Conservation (phyloP, 129 eudicot species). For the Sambucus nigra region DNA sequence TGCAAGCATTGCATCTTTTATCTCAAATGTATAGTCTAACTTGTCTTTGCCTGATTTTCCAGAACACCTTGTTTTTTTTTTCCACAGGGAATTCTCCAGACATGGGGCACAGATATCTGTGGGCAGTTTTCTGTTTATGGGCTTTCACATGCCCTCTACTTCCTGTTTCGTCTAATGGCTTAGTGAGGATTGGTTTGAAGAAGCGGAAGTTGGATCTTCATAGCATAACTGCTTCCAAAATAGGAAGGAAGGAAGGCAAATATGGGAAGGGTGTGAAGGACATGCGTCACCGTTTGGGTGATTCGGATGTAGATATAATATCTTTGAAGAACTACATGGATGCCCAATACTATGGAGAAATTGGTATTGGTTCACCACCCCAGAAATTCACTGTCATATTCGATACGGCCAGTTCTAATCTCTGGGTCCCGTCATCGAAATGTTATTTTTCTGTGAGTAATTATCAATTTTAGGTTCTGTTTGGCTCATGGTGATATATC, state of each 20-base stretch:
- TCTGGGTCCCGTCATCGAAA: conserved; percentile 63
- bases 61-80: not conserved
- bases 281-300: conserved; percentile 3
- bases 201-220: conserved; percentile 24
- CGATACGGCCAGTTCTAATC: conserved; percentile 51
- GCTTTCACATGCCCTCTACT: conserved; percentile 24
- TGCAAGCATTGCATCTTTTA: not conserved
- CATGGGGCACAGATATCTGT: conserved; percentile 19
- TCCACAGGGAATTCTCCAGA: conserved; percentile 8
- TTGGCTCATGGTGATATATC: too few relatives aligned
- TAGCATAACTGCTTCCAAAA: conserved; percentile 22
- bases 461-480: not conserved
- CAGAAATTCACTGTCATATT: conserved; percentile 54
- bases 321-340: conserved; percentile 43
- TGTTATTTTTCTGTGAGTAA: conserved; percentile 48
- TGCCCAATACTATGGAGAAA: conserved; percentile 57
- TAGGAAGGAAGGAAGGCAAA: conserved; percentile 15
- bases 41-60: not conserved
- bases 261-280: conserved; percentile 12
- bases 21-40: not conserved
- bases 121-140: conserved; percentile 17
- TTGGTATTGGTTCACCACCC: conserved; percentile 57
- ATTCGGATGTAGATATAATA: conserved; percentile 22
- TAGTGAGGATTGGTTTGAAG: conserved; percentile 24
- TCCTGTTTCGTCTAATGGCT: conserved; percentile 24